A percentile compares a stretch with the other conserved stretches of the same genome.
Conservation (phyloP, 371 early-diverging fungal species). For the Capillidium rhysosporum region DNA sequence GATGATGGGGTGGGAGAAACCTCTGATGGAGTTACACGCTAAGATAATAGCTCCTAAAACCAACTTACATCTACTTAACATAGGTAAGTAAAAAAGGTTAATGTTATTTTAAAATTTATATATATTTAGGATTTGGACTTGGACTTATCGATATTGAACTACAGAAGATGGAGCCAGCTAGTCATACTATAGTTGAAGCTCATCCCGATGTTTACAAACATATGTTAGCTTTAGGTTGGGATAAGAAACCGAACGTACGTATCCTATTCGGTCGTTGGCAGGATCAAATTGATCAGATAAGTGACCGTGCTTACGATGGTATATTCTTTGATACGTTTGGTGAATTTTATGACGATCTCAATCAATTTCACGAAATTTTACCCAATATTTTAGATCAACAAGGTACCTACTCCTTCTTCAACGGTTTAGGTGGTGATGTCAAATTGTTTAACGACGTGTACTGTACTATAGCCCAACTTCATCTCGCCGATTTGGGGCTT, state of each 20-base stretch:
- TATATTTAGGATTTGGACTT: slow-evolving; percentile 78
- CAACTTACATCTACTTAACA: slow-evolving; percentile 39
- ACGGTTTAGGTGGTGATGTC: slow-evolving; percentile 83
- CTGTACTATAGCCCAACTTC: slow-evolving; percentile 61
- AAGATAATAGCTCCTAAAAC: slow-evolving; percentile 48
- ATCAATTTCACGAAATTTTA: slow-evolving; percentile 64
- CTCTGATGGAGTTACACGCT: slow-evolving; percentile 82
- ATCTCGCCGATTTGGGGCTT: slow-evolving; percentile 60
- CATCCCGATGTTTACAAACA: slow-evolving; percentile 87
- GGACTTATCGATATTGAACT: slow-evolving; percentile 74
- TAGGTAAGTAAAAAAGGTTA: slow-evolving; percentile 32
- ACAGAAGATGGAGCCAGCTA: slow-evolving; percentile 41
- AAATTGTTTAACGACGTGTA: slow-evolving; percentile 90
- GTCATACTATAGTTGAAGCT: slow-evolving; percentile 89
- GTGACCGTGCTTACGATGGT: slow-evolving; percentile 48
- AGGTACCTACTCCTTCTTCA: slow-evolving; percentile 85
- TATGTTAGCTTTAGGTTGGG: slow-evolving; percentile 72
- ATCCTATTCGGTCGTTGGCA: slow-evolving; percentile 89
- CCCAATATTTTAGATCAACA: slow-evolving; percentile 51
- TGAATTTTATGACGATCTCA: slow-evolving; percentile 79
- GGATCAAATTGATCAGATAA: slow-evolving; percentile 52
- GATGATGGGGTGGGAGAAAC: slow-evolving; percentile 96
- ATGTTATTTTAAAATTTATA: slow-evolving; percentile 41
- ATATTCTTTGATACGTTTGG: slow-evolving; percentile 92
- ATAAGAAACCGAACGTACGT: slow-evolving; percentile 56